Conservation (phyloP, 805 yeast species). For the Metschnikowia chrysomelidarum region DNA sequence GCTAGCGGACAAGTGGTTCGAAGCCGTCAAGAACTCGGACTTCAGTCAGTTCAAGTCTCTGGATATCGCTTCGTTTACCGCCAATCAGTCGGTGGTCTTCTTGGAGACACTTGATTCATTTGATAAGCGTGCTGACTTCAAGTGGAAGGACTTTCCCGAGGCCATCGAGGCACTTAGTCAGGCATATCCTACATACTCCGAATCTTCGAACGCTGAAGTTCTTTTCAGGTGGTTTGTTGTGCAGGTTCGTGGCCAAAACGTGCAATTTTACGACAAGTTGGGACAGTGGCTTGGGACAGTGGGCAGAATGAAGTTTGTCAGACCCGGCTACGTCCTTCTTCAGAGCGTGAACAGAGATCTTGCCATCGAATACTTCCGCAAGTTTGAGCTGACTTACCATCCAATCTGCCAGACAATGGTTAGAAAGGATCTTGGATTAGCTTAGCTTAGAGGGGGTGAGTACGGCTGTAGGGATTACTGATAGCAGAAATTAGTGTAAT, state of each 20-base stretch:
- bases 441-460: conserved; percentile 8
- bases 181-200: conserved; percentile 40
- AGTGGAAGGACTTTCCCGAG: conserved; percentile 36
- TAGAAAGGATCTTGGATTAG: conserved; percentile 68
- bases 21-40: conserved; percentile 28
- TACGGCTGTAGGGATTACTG: no score
- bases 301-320: conserved; percentile 91
- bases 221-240: conserved; percentile 74
- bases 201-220: conserved; percentile 75
- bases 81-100: conserved; percentile 79
- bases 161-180: conserved; percentile 32
- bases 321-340: conserved; percentile 77
- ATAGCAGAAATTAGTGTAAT: no score
- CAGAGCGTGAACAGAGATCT: conserved; percentile 60
- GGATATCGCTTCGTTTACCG: conserved; percentile 59
- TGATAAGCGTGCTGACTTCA: conserved; percentile 39
- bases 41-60: conserved; percentile 34
- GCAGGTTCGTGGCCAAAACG: conserved; percentile 53
- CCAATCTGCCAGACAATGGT: conserved; percentile 84
- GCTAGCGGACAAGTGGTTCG: conserved; percentile 66
- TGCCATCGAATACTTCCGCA: conserved; percentile 64
- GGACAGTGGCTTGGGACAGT: conserved; percentile 88
- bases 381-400: conserved; percentile 63
- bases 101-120: conserved; percentile 62
- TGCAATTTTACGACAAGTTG: conserved; percentile 46